Evolutionary conservation across 2,329 filamentous ascomycete species (phyloP), one percentile per base, ranked within the genome.

Genomic region (Alternaria arbusti): DNA sequence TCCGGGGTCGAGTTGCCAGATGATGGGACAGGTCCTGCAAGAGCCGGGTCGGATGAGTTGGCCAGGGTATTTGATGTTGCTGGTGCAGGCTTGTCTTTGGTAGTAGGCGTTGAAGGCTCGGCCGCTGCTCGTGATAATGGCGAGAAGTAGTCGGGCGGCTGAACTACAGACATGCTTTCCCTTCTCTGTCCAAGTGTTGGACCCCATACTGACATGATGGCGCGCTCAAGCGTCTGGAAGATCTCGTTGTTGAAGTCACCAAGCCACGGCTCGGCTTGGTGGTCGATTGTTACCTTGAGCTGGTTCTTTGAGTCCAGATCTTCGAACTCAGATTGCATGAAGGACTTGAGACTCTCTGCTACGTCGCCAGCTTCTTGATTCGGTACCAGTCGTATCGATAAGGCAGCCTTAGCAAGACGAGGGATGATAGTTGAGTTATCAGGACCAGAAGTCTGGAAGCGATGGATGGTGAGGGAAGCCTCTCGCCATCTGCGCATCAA

Each of bases 401-500:
- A 88, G 54, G 94, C 90, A 6, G 94, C 94, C 73, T 91, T 95
- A 9, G 95, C 96, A 70, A 94, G 90, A 66, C 92, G 90, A 45
- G 95, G 96, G 64, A 99, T 97, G 26, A 98, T 89, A 51, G 94
- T 96, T 2, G 94, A 93, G 70, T 96, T 96, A 56, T 89, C 86
- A 1, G 93, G 94, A 0, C 95, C 95, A 0, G 94, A 97, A 0
- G 95, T 94, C 73, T 96, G 93, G 79, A 98, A 94, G 8, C 93
- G 88, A 80, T 99, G 96, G 46, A 98, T 92, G 0, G 96, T 98
- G 56, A 99, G 84, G 54, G 96, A 97, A 0, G 96, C 94, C 75
- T 98, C 94, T 22, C 96, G 90, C 96, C 96, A 99, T 60, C 94
- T 88, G 11, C 94, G 92, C 91, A 97, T 97, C 6, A 99, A 86